phyloP scores from a whole-genome alignment of 2,329 filamentous ascomycete genomes.

The Calycina herbarum region DNA sequence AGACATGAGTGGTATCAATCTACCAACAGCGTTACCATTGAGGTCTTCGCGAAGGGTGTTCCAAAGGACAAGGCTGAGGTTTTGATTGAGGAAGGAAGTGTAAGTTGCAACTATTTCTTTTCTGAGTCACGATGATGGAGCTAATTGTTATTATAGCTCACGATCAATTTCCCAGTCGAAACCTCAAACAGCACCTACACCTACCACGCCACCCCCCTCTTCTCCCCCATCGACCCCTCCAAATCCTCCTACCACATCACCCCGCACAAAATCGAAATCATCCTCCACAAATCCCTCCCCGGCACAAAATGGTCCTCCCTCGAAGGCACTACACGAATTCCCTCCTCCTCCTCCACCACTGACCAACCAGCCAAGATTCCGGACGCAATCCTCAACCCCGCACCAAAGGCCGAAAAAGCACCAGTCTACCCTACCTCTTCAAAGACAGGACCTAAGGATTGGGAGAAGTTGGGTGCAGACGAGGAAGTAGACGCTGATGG shows the following conservation, averaged over 20 bases:
- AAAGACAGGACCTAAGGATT: constrained; percentile 79
- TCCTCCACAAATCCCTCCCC: constrained; percentile 63
- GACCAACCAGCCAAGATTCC: constrained; percentile 23
- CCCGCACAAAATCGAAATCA: constrained; percentile 77
- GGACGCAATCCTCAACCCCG: constrained; percentile 17
- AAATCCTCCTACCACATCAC: constrained; percentile 65
- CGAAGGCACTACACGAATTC: constrained; percentile 31
- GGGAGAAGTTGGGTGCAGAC: constrained; percentile 72
- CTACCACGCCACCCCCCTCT: constrained; percentile 67
- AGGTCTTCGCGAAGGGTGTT: constrained; percentile 65
- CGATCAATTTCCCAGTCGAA: constrained; percentile 58
- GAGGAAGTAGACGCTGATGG: constrained; percentile 57
- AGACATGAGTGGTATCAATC: constrained; percentile 71
- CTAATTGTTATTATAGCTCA: constrained; percentile 42
- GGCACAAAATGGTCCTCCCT: constrained; percentile 43
- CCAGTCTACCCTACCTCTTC: constrained; percentile 86
- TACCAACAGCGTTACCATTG: constrained; percentile 59
- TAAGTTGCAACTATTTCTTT: constrained; percentile 16
- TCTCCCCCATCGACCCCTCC: constrained; percentile 60
- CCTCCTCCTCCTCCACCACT: not conserved
- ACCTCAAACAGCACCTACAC: constrained; percentile 53
- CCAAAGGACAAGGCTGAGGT: constrained; percentile 55
- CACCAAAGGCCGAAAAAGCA: constrained; percentile 33
- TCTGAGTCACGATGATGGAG: constrained; percentile 19
- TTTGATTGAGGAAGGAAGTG: constrained; percentile 39